phyloP scores from a whole-genome alignment of 2,329 filamentous ascomycete species.

The Xylariaceae sp. region DNA sequence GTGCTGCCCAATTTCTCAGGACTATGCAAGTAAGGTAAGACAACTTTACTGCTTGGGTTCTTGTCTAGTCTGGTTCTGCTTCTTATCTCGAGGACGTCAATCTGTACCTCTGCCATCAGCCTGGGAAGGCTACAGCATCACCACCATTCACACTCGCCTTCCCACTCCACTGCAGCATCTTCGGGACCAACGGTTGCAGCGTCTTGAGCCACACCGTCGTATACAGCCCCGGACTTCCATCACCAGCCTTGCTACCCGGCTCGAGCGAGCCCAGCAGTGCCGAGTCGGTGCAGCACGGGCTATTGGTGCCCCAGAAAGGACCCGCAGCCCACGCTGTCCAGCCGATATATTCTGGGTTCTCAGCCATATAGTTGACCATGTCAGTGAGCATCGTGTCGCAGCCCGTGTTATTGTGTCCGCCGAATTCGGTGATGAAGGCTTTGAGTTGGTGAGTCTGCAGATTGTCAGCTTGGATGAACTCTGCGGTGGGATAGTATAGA shows the following conservation, averaged over 20 bases:
- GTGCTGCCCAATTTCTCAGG: no score
- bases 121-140: conserved; percentile 14
- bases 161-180: conserved; percentile 34
- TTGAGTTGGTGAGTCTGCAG: conserved; percentile 27
- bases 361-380: conserved; percentile 41
- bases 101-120: conserved; percentile 1
- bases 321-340: conserved; percentile 49
- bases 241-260: conserved; percentile 38
- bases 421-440: conserved; percentile 47
- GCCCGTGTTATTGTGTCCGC: conserved; percentile 39
- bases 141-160: conserved; percentile 24
- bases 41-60: no score
- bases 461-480: not conserved
- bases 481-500: not conserved
- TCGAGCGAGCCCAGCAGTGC: conserved; percentile 40
- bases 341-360: conserved; percentile 44
- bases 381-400: conserved; percentile 36
- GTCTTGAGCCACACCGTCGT: conserved; percentile 41
- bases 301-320: conserved; percentile 41
- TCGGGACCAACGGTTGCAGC: conserved; percentile 39
- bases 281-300: conserved; percentile 39
- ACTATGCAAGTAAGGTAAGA: no score
- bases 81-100: no score
- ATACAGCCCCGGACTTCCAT: conserved; percentile 40
- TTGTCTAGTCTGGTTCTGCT: no score